These are phyloP conservation scores for Xylariaceae sp. DNA, from an alignment of 2,329 filamentous ascomycete genomes.

Conservation along the genomic window DNA sequence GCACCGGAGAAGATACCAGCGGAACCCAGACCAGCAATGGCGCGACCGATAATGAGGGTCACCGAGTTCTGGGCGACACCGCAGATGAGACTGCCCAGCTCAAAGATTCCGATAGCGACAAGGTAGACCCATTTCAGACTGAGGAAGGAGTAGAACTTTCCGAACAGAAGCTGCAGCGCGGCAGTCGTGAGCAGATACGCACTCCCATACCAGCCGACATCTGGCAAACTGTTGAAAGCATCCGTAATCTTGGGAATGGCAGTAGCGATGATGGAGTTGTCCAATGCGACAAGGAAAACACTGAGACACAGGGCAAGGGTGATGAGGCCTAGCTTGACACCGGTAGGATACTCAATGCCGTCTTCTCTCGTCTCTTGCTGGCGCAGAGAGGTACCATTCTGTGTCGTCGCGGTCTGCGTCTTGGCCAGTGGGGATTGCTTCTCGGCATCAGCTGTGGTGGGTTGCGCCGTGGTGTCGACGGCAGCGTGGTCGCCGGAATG, in stretches of 20 bases:
- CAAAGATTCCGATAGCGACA: slow-evolving; percentile 33
- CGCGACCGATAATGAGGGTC: slow-evolving; percentile 25
- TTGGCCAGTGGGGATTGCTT: too few species aligned
- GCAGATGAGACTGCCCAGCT: slow-evolving; percentile 36
- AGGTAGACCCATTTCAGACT: slow-evolving; percentile 34
- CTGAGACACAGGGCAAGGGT: slow-evolving; percentile 38
- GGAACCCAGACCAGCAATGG: slow-evolving; percentile 29
- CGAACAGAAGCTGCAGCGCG: slow-evolving; percentile 32
- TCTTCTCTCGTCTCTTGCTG: slow-evolving; percentile 31
- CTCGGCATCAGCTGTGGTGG: too few species aligned
- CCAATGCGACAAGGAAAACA: slow-evolving; percentile 40
- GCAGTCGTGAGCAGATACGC: slow-evolving; percentile 36
- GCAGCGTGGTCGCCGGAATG: too few species aligned
- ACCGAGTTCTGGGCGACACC: slow-evolving; percentile 24
- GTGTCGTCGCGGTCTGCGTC: too few species aligned
- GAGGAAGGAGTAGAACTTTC: slow-evolving; percentile 37
- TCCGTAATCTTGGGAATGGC: slow-evolving; percentile 38
- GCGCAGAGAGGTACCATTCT: slow-evolving; percentile 16
- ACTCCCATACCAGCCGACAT: slow-evolving; percentile 46
- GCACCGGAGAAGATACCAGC: slow-evolving; percentile 38
- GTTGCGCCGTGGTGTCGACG: too few species aligned
- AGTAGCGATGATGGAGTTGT: slow-evolving; percentile 36
- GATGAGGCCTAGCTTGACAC: slow-evolving; percentile 34
- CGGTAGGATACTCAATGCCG: slow-evolving; percentile 33
- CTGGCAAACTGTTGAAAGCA: slow-evolving; percentile 35